Percentiles rank a stretch among this genome's conserved stretches.
Evolutionary conservation across 2,329 filamentous ascomycete genomes (phyloP).

Genomic region (Scytalidium sp.): DNA sequence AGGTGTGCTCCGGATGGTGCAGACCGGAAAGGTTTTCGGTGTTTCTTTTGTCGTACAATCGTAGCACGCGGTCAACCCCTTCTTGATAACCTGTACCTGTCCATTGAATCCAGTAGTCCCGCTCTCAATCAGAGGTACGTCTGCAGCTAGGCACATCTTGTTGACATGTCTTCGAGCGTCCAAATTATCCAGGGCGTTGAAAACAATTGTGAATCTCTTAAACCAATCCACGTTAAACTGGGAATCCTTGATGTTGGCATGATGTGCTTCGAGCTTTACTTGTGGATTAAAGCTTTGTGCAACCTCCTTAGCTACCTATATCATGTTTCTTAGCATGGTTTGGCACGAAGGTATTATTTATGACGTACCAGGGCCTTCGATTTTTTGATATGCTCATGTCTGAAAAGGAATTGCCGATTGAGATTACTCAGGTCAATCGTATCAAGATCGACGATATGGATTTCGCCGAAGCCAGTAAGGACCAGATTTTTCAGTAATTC

Average conservation of each 20-base stretch:
- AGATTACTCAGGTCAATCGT: constrained; percentile 98
- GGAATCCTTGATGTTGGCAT: constrained; percentile 90
- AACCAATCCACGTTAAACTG: constrained; percentile 91
- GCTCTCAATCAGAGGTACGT: constrained; percentile 90
- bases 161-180: constrained; percentile 94
- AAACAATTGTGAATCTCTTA: constrained; percentile 75
- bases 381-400: constrained; percentile 96
- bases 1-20: constrained; percentile 94
- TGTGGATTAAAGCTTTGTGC: constrained; percentile 87
- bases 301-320: constrained; percentile 84
- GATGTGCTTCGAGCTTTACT: constrained; percentile 82
- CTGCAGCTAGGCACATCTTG: constrained; percentile 90
- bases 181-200: constrained; percentile 96
- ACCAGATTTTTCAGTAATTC: constrained; percentile 96
- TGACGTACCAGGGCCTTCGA: constrained; percentile 79
- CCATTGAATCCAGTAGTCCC: constrained; percentile 98
- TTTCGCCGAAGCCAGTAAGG: constrained; percentile 85
- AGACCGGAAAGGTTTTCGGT: constrained; percentile 92
- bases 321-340: constrained; percentile 10
- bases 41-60: constrained; percentile 89
- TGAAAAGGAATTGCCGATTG: constrained; percentile 95
- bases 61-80: constrained; percentile 90
- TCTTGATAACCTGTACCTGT: constrained; percentile 95
- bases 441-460: constrained; percentile 94
- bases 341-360: neutral